A percentile compares a stretch with the other conserved stretches of the same genome.
These are phyloP conservation scores for Huntiella decipiens DNA, from an alignment of 2,329 filamentous ascomycete genomes.

Conservation along the genomic window DNA sequence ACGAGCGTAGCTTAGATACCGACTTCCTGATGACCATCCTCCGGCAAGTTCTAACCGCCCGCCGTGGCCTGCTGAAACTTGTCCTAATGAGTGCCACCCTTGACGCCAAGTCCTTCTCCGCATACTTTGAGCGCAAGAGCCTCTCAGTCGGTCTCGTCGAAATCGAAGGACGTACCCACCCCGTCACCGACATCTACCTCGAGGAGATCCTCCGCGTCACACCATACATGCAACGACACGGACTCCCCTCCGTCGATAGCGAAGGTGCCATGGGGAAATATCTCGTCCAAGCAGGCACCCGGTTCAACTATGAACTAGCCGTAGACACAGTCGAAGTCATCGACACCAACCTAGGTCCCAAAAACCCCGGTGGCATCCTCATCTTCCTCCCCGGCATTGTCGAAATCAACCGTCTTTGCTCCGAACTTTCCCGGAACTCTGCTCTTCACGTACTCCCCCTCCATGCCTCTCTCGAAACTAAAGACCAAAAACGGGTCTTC, in stretches of 20 bases:
- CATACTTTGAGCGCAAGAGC: conserved; percentile 58
- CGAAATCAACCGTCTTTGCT: conserved; percentile 72
- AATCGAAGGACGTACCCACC: conserved; percentile 75
- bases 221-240: conserved; percentile 40
- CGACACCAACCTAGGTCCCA: conserved; percentile 52
- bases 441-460: conserved; percentile 64
- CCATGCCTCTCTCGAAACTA: conserved; percentile 77
- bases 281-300: conserved; percentile 55
- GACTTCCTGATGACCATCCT: conserved; percentile 83
- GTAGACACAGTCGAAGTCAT: conserved; percentile 64
- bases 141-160: conserved; percentile 60
- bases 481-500: conserved; percentile 79
- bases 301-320: conserved; percentile 84
- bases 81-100: conserved; percentile 94
- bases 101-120: conserved; percentile 66
- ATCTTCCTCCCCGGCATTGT: conserved; percentile 85
- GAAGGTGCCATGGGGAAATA: conserved; percentile 39
- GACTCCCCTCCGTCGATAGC: conserved; percentile 15
- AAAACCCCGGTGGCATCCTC: conserved; percentile 64
- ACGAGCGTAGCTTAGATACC: conserved; percentile 85
- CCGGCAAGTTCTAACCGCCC: conserved; percentile 55
- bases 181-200: conserved; percentile 75
- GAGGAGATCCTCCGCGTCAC: conserved; percentile 74
- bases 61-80: conserved; percentile 67
- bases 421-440: conserved; percentile 40